Percentiles rank a stretch among this genome's conserved stretches.
phyloP scores from a whole-genome alignment of 495 filamentous ascomycete species.

The Penicillium paradoxum region DNA sequence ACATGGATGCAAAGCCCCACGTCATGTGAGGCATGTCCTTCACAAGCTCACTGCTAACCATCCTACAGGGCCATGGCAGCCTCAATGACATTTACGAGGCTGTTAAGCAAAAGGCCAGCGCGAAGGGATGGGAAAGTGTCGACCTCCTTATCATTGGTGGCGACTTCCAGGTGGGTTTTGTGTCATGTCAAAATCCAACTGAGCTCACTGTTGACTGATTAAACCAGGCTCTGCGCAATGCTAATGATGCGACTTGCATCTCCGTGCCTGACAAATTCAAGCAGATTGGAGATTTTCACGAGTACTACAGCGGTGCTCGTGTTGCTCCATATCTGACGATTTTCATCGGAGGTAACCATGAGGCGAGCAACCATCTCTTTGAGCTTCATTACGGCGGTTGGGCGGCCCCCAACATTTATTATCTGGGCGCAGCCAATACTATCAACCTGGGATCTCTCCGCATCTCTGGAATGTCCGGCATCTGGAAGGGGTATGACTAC shows the following conservation, averaged over 20 bases:
- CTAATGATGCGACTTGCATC: conserved; percentile 78
- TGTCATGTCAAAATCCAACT: background rate
- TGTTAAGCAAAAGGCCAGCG: conserved; percentile 54
- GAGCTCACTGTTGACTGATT: conserved; percentile 18
- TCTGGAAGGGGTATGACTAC: conserved; percentile 87
- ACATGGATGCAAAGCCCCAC: background rate
- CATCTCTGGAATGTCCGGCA: conserved; percentile 87
- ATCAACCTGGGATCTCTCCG: conserved; percentile 75
- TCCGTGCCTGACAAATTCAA: conserved; percentile 81
- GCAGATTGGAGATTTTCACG: conserved; percentile 79
- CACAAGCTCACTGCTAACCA: conserved; percentile 8
- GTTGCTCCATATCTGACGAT: conserved; percentile 82
- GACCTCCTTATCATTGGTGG: conserved; percentile 86
- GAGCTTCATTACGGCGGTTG: conserved; percentile 96
- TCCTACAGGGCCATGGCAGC: conserved; percentile 74
- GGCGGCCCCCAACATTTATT: conserved; percentile 96
- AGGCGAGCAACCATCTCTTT: conserved; percentile 78
- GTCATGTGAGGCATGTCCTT: background rate
- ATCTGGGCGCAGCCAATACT: conserved; percentile 86
- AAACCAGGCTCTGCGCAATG: conserved; percentile 73
- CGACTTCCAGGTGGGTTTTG: conserved; percentile 68
- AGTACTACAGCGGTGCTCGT: conserved; percentile 78
- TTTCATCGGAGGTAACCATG: conserved; percentile 93
- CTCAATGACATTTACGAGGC: conserved; percentile 85
- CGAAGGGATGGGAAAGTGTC: conserved; percentile 67